Evolutionary conservation across 1,139 yeast species (phyloP), one percentile per base, ranked within the genome.

Genomic region (Diutina mesorugosa): DNA sequence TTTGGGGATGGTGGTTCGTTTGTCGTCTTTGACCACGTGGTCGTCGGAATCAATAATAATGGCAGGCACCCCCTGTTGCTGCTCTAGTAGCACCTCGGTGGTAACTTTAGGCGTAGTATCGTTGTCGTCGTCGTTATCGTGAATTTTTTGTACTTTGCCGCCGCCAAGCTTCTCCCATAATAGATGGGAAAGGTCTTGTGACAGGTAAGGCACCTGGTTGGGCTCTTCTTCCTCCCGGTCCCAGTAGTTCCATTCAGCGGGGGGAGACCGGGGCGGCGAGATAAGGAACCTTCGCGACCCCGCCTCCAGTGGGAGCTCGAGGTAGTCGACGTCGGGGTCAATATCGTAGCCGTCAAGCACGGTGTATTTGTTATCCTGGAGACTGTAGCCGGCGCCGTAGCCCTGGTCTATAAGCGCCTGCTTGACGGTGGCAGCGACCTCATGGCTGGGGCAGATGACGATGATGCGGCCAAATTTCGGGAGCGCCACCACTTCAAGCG

Each of bases 251-350:
- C 80, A 76, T 56, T 73, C 80, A 0, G 74, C 65, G 1, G 76
- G 79, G 0, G 80, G 80, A 8, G 78, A 74, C n/a, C 72, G 61
- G 6, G 80, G 80, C 0, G 80, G 80, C 30, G 78, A 74, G 32
- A 76, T 76, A 56, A 76, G 72, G 58, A 76, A 76, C 35, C 80
- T 61, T 55, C 71, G 66, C 55, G 72, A 68, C 9, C 72, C 74
- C 18, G 64, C 67, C 55, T 76, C 79, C 63, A 70, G 70, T 2
- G 80, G 80, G 28, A 76, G 64, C 60, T 75, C 79, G 58, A 76
- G 65, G 60, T 68, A 76, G 47, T 71, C 72, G 10, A 65, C 61
- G 6, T 61, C 56, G 18, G 57, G 57, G n/a, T 55, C 55, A 41
- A 26, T 6, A 10, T 38, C 41, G n/a, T 29, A 54, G 52, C 56